phyloP scores from a whole-genome alignment of 2,329 filamentous ascomycete genomes.

The Cladorrhinum sp. region DNA sequence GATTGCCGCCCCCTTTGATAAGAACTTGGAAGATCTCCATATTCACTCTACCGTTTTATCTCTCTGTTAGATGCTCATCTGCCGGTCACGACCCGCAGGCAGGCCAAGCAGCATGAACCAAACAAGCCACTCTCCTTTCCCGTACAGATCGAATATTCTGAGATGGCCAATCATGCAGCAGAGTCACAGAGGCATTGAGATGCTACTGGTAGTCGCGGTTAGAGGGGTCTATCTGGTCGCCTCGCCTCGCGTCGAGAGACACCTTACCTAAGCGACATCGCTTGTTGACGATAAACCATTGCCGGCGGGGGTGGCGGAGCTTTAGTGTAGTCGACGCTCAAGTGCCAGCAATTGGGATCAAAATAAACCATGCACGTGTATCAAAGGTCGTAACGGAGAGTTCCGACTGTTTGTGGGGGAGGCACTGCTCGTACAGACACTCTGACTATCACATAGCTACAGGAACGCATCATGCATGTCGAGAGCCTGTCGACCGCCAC shows the following conservation, averaged over 20 bases:
- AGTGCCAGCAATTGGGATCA: neutral
- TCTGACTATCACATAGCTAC: neutral
- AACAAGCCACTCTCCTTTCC: slow-evolving; percentile 21
- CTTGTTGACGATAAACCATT: neutral
- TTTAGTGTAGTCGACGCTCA: neutral
- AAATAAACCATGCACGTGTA: slow-evolving; percentile 9
- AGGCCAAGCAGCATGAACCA: neutral
- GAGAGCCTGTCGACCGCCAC: slow-evolving; percentile 9
- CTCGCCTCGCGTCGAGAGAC: neutral
- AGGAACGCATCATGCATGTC: neutral
- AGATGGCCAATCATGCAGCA: slow-evolving; percentile 19
- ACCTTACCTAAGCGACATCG: neutral
- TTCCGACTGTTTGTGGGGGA: slow-evolving; percentile 1
- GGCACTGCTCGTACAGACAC: too few relatives aligned
- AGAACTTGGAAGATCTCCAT: neutral
- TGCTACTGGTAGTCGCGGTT: neutral
- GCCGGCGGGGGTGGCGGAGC: slow-evolving; percentile 20
- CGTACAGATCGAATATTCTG: slow-evolving; percentile 14
- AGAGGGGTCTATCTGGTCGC: neutral
- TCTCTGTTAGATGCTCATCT: neutral
- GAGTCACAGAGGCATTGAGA: neutral
- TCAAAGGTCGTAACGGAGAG: neutral
- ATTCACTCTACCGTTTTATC: neutral
- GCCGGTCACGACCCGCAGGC: neutral
- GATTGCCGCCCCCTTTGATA: neutral